Conservation (phyloP, 805 yeast species). For the Lachancea thermotolerans region DNA sequence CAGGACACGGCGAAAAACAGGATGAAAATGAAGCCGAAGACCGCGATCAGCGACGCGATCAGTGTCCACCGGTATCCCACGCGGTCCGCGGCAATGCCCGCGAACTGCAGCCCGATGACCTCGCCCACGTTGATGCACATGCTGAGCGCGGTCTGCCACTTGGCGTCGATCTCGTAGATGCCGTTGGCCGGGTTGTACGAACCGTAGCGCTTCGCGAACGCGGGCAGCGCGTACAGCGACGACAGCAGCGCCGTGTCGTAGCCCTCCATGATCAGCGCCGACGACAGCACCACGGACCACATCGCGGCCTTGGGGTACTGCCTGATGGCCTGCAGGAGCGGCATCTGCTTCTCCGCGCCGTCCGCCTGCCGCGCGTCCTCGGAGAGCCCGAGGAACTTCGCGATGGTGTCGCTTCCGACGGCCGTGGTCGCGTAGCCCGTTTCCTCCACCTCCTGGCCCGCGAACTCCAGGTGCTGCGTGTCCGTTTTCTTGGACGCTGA, state of each 20-base stretch:
- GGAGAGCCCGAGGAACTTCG: constrained; percentile 8
- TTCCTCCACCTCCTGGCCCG: neutral
- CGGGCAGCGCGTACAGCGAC: constrained; percentile 40
- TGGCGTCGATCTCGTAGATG: constrained; percentile 32
- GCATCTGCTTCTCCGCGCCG: constrained; percentile 22
- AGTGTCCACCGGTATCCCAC: constrained; percentile 40
- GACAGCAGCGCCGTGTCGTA: constrained; percentile 37
- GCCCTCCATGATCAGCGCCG: constrained; percentile 43
- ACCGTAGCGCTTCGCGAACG: constrained; percentile 39
- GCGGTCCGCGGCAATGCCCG: constrained; percentile 40
- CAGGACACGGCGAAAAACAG: constrained; percentile 40
- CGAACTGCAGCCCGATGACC: constrained; percentile 39
- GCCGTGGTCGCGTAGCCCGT: neutral
- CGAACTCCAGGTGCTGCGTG: constrained; percentile 8
- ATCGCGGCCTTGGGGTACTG: constrained; percentile 39
- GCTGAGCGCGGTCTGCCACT: constrained; percentile 36
- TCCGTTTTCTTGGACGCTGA: constrained; percentile 3
- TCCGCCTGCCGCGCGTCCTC: constrained; percentile 12
- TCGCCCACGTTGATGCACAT: constrained; percentile 33
- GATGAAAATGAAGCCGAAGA: constrained; percentile 38
- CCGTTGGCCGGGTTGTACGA: constrained; percentile 18
- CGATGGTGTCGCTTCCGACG: constrained; percentile 5
- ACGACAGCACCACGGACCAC: constrained; percentile 40
- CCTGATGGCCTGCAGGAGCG: constrained; percentile 32
- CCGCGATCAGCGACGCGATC: constrained; percentile 26